Conservation (phyloP, 2,329 filamentous ascomycete genomes). For the Phaeosphaeriaceae sp. region DNA sequence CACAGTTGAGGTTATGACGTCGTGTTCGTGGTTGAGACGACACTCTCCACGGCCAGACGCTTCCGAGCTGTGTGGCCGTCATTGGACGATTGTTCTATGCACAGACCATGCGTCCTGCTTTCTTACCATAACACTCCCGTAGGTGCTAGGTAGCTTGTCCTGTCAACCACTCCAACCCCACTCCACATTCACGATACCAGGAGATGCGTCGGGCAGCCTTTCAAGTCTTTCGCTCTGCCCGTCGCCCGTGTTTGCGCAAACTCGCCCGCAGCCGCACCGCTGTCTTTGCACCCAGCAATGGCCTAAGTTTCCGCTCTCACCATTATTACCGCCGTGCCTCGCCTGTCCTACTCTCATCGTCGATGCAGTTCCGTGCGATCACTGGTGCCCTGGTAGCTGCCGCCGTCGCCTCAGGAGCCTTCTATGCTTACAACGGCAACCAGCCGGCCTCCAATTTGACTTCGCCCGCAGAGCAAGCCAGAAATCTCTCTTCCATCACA, state of each 20-base stretch:
- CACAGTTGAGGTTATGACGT: constrained; percentile 26
- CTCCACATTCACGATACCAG: constrained; percentile 19
- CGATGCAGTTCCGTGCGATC: constrained; percentile 77
- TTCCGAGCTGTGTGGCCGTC: constrained; percentile 17
- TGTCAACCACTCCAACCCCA: constrained; percentile 12
- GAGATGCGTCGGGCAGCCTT: constrained; percentile 77
- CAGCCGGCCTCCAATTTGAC: constrained; percentile 28
- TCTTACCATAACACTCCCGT: too few species aligned
- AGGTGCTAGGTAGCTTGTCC: constrained; percentile 6
- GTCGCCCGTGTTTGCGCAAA: constrained; percentile 68
- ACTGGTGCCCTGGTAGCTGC: constrained; percentile 71
- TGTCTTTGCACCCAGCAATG: constrained; percentile 50
- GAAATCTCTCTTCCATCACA: constrained; percentile 41
- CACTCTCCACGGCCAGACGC: constrained; percentile 1
- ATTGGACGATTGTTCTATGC: constrained; percentile 22
- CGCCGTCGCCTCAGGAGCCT: constrained; percentile 74
- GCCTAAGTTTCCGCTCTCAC: constrained; percentile 55
- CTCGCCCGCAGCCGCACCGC: constrained; percentile 58
- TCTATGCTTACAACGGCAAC: constrained; percentile 70
- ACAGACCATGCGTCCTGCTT: background rate
- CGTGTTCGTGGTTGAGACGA: constrained; percentile 13
- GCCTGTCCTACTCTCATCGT: constrained; percentile 64
- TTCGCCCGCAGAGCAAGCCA: constrained; percentile 35
- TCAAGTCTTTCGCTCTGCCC: constrained; percentile 71
- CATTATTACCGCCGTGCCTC: constrained; percentile 47